Evolutionary conservation across 2,329 filamentous ascomycete species (phyloP).

Genomic region (Aspergillus latus): DNA sequence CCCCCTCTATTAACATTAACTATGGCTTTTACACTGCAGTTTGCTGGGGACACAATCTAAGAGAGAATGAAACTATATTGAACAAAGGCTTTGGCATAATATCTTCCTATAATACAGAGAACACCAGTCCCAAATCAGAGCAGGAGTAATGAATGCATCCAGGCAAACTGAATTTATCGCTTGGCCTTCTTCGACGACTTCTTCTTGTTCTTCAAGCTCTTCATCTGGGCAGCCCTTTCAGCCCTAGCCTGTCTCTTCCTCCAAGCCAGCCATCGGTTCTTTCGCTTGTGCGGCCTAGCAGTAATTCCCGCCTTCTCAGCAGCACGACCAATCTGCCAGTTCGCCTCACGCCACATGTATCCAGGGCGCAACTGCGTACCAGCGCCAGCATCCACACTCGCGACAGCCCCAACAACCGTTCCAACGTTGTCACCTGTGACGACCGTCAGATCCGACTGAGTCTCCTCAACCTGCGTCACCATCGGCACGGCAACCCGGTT

Average conservation of each 20-base stretch:
- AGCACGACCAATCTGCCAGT: constrained; percentile 66
- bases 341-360: constrained; percentile 65
- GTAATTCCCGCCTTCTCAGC: constrained; percentile 61
- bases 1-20: not conserved
- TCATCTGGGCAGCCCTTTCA: constrained; percentile 54
- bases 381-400: constrained; percentile 26
- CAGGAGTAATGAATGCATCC: constrained; percentile 15
- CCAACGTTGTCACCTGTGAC: constrained; percentile 23
- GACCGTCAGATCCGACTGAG: constrained; percentile 29
- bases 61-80: constrained; percentile 10
- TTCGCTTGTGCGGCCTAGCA: constrained; percentile 56
- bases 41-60: not conserved
- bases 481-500: constrained; percentile 64
- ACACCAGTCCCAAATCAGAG: constrained; percentile 22
- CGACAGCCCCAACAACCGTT: constrained; percentile 25
- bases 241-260: constrained; percentile 56
- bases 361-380: constrained; percentile 51
- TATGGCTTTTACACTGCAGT: not conserved
- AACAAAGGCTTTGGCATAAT: constrained; percentile 9
- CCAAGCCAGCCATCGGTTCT: constrained; percentile 66
- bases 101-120: constrained; percentile 38
- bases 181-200: constrained; percentile 41
- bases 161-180: constrained; percentile 18
- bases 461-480: constrained; percentile 18
- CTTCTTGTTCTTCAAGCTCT: constrained; percentile 52